Percentiles rank a stretch among this genome's conserved stretches.
Conservation (phyloP, 2,329 filamentous ascomycete species). For the Cephalotrichum gorgonifer region DNA sequence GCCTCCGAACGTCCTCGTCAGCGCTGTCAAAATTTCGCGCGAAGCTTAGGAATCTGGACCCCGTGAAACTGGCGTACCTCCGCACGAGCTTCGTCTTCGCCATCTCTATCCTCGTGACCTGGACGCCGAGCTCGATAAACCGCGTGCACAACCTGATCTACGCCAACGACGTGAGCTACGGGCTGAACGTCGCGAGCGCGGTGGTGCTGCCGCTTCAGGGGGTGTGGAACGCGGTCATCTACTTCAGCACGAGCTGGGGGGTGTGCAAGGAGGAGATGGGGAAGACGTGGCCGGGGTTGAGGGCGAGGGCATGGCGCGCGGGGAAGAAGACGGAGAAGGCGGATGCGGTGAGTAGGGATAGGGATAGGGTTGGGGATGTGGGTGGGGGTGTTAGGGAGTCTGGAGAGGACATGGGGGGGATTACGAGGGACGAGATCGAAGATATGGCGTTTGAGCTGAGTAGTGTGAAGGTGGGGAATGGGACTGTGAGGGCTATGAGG, state of each 20-base stretch:
- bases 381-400: background rate
- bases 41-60: conserved; percentile 35
- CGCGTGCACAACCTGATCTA: conserved; percentile 57
- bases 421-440: background rate
- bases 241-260: conserved; percentile 53
- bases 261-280: conserved; percentile 15
- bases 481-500: conserved; percentile 4
- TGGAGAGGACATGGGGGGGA: background rate
- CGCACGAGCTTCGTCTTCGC: conserved; percentile 52
- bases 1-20: background rate
- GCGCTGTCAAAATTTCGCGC: conserved; percentile 12
- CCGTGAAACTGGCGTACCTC: conserved; percentile 50
- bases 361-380: background rate
- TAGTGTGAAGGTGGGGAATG: conserved; percentile 1
- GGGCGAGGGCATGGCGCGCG: background rate
- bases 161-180: conserved; percentile 43
- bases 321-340: background rate
- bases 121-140: conserved; percentile 62
- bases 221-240: conserved; percentile 72
- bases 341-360: background rate
- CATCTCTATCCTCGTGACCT: conserved; percentile 49
- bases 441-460: background rate
- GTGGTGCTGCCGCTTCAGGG: conserved; percentile 69
- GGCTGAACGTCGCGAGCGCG: conserved; percentile 58
- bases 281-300: background rate